Percentiles rank a stretch among this genome's conserved stretches.
These are phyloP conservation scores for Pezicula radicicola DNA, from an alignment of 2,329 filamentous ascomycete species.

Conservation along the genomic window DNA sequence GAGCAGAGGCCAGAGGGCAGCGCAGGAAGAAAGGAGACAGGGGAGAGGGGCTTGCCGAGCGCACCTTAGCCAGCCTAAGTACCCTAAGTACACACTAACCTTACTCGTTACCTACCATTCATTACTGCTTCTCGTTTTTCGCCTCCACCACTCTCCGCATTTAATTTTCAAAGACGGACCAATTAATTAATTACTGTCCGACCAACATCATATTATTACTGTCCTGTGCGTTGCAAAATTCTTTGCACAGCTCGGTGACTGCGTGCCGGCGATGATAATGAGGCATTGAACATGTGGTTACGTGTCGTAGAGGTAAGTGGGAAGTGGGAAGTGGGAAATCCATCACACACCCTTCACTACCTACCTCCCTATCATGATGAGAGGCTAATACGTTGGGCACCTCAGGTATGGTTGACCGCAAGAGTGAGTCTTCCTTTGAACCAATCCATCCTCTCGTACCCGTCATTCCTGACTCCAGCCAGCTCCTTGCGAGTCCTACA, in stretches of 20 bases:
- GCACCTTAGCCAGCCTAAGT: too few species aligned
- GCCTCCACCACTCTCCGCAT: neutral
- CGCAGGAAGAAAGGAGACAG: too few species aligned
- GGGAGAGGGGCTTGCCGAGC: too few species aligned
- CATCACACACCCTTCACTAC: neutral
- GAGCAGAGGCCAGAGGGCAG: too few species aligned
- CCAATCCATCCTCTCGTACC: neutral
- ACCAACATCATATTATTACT: too few species aligned
- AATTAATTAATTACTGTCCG: neutral
- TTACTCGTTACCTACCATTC: too few species aligned
- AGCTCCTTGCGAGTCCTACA: conserved; percentile 49
- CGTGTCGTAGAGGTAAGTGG: conserved; percentile 33
- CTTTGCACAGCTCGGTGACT: neutral
- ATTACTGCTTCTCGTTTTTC: neutral
- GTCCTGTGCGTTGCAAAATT: neutral
- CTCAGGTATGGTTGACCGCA: conserved; percentile 21
- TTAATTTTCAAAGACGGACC: neutral
- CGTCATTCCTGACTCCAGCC: conserved; percentile 6
- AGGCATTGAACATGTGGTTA: conserved; percentile 30
- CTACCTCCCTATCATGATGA: conserved; percentile 2
- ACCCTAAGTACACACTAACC: too few species aligned
- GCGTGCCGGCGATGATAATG: conserved; percentile 4
- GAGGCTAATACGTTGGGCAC: neutral
- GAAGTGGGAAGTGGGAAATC: conserved; percentile 8
- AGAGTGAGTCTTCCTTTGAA: conserved; percentile 13